Percentiles rank a stretch among this genome's conserved stretches.
Evolutionary conservation across 768 basidiomycete genomes (phyloP).

Genomic region (Gloeopeniophorella convolvens): DNA sequence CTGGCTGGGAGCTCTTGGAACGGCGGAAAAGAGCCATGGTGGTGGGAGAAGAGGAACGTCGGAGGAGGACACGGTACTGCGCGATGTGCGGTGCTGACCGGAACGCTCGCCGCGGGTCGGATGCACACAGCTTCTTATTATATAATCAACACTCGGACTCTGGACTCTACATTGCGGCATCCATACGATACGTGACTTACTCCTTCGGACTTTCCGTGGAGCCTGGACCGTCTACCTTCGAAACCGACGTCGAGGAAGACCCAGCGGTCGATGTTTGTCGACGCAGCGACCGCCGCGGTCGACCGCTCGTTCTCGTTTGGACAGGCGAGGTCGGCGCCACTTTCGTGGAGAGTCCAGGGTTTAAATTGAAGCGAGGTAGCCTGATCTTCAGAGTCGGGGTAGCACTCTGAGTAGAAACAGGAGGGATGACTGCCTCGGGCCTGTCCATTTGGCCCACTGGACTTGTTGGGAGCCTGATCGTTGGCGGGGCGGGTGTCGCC

Average conservation of each 20-base stretch:
- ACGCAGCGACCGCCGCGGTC: conserved; percentile 16
- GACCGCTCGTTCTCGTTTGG: conserved; percentile 3
- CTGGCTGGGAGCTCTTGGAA: conserved; percentile 20
- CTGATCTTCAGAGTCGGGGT: conserved; percentile 17
- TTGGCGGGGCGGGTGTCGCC: not conserved
- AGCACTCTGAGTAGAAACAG: not conserved
- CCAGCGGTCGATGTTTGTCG: conserved; percentile 16
- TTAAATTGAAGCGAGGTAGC: conserved; percentile 14
- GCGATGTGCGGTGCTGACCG: not conserved
- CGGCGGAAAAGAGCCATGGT: conserved; percentile 31
- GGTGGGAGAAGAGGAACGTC: not conserved
- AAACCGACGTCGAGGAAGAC: conserved; percentile 16
- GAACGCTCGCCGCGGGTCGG: not conserved
- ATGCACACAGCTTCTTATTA: conserved; percentile 2
- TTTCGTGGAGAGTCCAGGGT: conserved; percentile 1
- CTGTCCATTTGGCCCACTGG: not conserved
- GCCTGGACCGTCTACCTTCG: conserved; percentile 11
- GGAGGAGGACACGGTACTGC: not conserved
- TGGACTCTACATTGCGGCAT: conserved; percentile 1
- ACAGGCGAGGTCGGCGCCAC: conserved; percentile 9
- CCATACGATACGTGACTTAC: conserved; percentile 1
- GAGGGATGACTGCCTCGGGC: not conserved
- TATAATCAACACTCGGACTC: too few species aligned
- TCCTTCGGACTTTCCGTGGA: conserved; percentile 15
- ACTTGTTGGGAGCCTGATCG: not conserved